phyloP scores from a whole-genome alignment of 805 yeast genomes.

The Kurtzmaniella fragi region DNA sequence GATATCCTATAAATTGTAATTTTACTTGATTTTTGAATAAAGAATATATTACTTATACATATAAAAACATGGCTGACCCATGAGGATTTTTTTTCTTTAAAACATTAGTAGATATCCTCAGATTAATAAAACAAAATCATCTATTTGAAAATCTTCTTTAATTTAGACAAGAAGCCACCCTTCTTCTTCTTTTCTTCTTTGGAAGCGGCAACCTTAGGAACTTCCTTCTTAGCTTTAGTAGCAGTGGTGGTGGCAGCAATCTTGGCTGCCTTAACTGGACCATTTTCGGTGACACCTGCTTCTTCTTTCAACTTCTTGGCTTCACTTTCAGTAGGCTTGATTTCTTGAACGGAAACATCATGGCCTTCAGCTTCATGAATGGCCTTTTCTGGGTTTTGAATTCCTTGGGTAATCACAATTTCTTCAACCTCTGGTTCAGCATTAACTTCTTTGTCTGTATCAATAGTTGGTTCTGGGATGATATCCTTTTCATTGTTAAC shows the following conservation, averaged over 20 bases:
- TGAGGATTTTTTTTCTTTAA: background rate
- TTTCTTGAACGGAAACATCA: constrained; percentile 36
- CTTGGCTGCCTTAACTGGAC: constrained; percentile 5
- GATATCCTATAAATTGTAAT: too few relatives aligned
- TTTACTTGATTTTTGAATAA: too few relatives aligned
- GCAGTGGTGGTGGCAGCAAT: constrained; percentile 3
- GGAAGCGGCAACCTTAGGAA: constrained; percentile 10
- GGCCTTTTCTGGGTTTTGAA: constrained; percentile 22
- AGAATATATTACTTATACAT: too few relatives aligned
- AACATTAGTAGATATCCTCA: background rate
- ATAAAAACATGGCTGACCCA: too few relatives aligned
- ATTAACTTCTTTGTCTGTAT: constrained; percentile 15
- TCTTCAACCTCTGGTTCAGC: constrained; percentile 28
- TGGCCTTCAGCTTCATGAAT: constrained; percentile 32
- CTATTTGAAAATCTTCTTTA: constrained; percentile 36
- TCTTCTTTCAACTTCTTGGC: constrained; percentile 30
- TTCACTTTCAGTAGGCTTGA: constrained; percentile 37
- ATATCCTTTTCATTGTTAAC: constrained; percentile 11
- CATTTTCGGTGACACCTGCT: constrained; percentile 17
- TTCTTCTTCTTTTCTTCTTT: constrained; percentile 32
- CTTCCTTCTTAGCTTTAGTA: constrained; percentile 5
- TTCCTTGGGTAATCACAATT: constrained; percentile 37
- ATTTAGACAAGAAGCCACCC: constrained; percentile 36
- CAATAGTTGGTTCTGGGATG: constrained; percentile 5
- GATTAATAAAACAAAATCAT: background rate